Base-by-base conservation (phyloP, 306 rosid species). In the Fragaria ananassa region DNA sequence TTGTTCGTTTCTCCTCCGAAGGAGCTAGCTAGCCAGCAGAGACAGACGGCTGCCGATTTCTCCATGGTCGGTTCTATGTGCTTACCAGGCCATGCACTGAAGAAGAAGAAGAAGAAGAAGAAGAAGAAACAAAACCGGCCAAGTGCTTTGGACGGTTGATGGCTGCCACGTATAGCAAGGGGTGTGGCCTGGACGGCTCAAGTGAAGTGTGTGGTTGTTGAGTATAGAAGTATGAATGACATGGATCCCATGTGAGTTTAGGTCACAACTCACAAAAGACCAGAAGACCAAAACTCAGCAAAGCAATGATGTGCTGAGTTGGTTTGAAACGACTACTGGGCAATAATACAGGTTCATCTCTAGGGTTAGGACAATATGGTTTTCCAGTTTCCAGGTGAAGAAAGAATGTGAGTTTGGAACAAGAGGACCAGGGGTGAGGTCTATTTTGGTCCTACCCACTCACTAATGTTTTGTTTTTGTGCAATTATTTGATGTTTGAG, bases 171-270 rank as follows among this genome's bases (percentile, higher is more conserved):
- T 61, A n/a, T 67, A 10, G 13, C 15, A 19, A 61, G 9, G 53
- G 70, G 10, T 37, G 53, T 70, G 60, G 53, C 19, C 17, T 45
- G 78, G 61, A 74, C 47, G 56, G 78, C 15, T 46, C 46, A 60
- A 44, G 51, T 2, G 54, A 9, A 73, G 37, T 72, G 35, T 18
- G 10, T 51, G 57, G 23, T 19, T 51, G 45, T 18, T 8, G 31
- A 35, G 18, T 9, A 8, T 31, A 19, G 9, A 10, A 25, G 8
- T 18, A 42, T 15, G 42, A 74, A 42, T 10, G 47, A 7, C 41
- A 44, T 44, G 70, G 77, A n/a, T 50, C 76, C 69, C 78, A 54
- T 54, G 63, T 37, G 76, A 14, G 37, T 21, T 41, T 72, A 21
- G 63, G 65, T 56, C 65, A 21, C 44, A 41, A 41, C 44, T 41